phyloP scores from a whole-genome alignment of 129 eudicot species.

The Oenanthe sinensis region DNA sequence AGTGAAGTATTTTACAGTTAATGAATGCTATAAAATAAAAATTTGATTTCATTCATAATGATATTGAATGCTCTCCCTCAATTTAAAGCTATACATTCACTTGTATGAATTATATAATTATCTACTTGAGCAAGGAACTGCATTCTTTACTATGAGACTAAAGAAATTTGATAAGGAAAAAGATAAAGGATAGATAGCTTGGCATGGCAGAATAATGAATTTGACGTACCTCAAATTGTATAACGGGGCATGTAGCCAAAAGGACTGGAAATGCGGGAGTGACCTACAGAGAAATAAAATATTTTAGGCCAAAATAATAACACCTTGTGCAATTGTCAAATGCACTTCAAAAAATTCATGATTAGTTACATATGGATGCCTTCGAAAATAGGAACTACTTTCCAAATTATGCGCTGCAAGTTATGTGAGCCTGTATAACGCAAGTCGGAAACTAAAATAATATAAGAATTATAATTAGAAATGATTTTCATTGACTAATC shows the following conservation, averaged over 20 bases:
- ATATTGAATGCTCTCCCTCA: not conserved
- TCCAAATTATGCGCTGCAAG: not conserved
- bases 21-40: not conserved
- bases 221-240: constrained; percentile 74
- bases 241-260: constrained; percentile 59
- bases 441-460: not conserved
- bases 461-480: not conserved
- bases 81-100: not conserved
- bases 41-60: not conserved
- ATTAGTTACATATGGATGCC: not conserved
- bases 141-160: not conserved
- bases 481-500: not conserved
- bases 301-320: not conserved
- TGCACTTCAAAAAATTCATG: not conserved
- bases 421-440: not conserved
- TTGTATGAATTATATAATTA: not conserved
- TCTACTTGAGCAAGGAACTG: not conserved
- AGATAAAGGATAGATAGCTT: not conserved
- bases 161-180: not conserved
- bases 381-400: not conserved
- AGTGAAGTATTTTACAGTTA: not conserved
- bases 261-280: constrained; percentile 81
- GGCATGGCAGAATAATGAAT: constrained; percentile 1
- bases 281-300: constrained; percentile 40
- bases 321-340: not conserved